Percentiles rank a stretch among this genome's conserved stretches.
phyloP scores from a whole-genome alignment of 2,329 filamentous ascomycete species.

The Penicillium sp. region DNA sequence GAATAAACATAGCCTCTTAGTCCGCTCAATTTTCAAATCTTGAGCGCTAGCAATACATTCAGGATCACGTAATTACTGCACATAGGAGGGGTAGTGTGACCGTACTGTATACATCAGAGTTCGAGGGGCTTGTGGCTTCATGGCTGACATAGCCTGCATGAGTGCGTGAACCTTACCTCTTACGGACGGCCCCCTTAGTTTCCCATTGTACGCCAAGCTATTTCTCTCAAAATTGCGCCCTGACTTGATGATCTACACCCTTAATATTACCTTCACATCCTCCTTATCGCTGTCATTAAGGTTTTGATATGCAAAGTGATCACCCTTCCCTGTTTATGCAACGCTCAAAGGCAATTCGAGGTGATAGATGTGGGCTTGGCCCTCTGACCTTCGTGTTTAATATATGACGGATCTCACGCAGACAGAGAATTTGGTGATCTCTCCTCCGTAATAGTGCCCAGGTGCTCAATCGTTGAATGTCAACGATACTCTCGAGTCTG shows the following conservation, averaged over 20 bases:
- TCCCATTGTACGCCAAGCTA: not conserved
- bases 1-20: no score
- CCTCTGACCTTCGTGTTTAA: not conserved
- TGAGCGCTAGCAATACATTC: not conserved
- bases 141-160: not conserved
- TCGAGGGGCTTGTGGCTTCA: not conserved
- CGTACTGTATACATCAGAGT: not conserved
- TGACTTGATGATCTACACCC: not conserved
- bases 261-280: not conserved
- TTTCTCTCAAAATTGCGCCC: not conserved
- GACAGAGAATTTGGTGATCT: no score
- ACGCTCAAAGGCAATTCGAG: no score
- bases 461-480: not conserved
- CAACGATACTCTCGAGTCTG: not conserved
- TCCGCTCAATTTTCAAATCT: not conserved
- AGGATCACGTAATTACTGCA: not conserved
- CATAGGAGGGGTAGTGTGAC: not conserved
- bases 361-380: not conserved
- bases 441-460: not conserved
- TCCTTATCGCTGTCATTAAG: not conserved
- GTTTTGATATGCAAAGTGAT: not conserved
- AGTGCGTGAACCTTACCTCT: not conserved
- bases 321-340: not conserved
- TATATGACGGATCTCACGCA: not conserved
- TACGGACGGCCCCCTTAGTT: not conserved